Conservation (phyloP, 495 filamentous ascomycete genomes). For the Aspergillus leporis region DNA sequence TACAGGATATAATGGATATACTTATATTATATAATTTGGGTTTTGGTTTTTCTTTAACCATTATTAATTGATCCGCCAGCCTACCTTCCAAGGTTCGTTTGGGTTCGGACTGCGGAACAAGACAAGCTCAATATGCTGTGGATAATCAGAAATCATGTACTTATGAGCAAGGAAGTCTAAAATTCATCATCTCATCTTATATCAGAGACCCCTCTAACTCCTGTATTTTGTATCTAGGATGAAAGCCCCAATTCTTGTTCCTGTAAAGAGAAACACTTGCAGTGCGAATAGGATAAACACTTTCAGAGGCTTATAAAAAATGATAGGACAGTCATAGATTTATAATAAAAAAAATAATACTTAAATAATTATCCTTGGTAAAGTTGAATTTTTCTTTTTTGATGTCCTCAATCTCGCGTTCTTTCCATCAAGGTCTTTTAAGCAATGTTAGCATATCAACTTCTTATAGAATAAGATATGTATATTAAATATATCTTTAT, state of each 20-base stretch:
- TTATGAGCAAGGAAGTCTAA: not conserved
- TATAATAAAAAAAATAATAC: constrained; percentile 21
- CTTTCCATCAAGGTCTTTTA: constrained; percentile 12
- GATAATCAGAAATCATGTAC: not conserved
- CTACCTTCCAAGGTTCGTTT: not conserved
- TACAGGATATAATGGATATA: not conserved
- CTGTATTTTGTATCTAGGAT: constrained; percentile 19
- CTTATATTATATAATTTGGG: not conserved
- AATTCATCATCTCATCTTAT: constrained; percentile 13
- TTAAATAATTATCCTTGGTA: constrained; percentile 21
- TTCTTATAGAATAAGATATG: constrained; percentile 4
- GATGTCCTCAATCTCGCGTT: constrained; percentile 17
- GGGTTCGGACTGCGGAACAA: constrained; percentile 2
- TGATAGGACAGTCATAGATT: constrained; percentile 14
- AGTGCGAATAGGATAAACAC: constrained; percentile 21
- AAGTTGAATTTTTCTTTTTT: constrained; percentile 21
- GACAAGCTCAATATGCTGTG: constrained; percentile 18
- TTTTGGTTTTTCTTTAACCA: not conserved
- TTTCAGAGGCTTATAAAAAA: constrained; percentile 24
- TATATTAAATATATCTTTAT: constrained; percentile 7
- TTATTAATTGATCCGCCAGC: not conserved
- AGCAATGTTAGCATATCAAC: constrained; percentile 6
- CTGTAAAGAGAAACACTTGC: constrained; percentile 26
- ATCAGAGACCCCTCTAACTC: constrained; percentile 18
- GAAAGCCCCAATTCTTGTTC: constrained; percentile 25